These are phyloP conservation scores for Neurospora sp. DNA, from an alignment of 495 filamentous ascomycete species.

Conservation along the genomic window DNA sequence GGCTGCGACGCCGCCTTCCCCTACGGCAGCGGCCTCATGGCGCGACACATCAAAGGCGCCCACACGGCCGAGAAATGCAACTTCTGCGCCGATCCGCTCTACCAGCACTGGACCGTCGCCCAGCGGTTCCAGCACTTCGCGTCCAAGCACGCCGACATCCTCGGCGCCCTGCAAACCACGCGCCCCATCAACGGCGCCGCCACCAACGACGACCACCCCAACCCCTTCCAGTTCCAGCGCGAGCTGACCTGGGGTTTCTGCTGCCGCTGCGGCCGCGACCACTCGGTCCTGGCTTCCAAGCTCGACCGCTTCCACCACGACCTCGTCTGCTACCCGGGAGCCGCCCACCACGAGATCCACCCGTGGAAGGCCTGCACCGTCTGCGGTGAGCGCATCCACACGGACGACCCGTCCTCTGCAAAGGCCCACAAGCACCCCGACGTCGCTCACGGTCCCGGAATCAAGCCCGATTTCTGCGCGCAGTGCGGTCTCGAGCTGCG, in stretches of 20 bases:
- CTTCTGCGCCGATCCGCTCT: conserved; percentile 19
- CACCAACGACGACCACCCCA: not conserved
- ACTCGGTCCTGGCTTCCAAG: conserved; percentile 1
- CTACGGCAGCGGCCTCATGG: conserved; percentile 12
- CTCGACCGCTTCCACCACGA: conserved; percentile 17
- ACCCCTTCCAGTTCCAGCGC: not conserved
- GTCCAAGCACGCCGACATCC: conserved; percentile 4
- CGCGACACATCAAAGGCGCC: conserved; percentile 19
- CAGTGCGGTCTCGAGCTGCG: conserved; percentile 5
- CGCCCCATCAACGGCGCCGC: not conserved
- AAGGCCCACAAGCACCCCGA: not conserved
- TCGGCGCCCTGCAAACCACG: not conserved
- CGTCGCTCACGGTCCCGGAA: not conserved
- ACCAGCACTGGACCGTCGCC: conserved; percentile 13
- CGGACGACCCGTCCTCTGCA: not conserved
- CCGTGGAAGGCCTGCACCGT: not conserved
- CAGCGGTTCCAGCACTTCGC: conserved; percentile 10
- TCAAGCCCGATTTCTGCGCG: conserved; percentile 1
- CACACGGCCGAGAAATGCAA: conserved; percentile 19
- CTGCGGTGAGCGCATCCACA: conserved; percentile 3
- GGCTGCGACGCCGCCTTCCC: conserved; percentile 21
- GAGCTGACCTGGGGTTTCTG: conserved; percentile 10
- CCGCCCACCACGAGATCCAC: not conserved
- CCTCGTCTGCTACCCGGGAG: conserved; percentile 11
- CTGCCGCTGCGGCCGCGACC: conserved; percentile 18